A percentile compares a stretch with the other conserved stretches of the same genome.
Evolutionary conservation across 1,284 basidiomycete species (phyloP).

Genomic region (Ustilago vetiveriae): DNA sequence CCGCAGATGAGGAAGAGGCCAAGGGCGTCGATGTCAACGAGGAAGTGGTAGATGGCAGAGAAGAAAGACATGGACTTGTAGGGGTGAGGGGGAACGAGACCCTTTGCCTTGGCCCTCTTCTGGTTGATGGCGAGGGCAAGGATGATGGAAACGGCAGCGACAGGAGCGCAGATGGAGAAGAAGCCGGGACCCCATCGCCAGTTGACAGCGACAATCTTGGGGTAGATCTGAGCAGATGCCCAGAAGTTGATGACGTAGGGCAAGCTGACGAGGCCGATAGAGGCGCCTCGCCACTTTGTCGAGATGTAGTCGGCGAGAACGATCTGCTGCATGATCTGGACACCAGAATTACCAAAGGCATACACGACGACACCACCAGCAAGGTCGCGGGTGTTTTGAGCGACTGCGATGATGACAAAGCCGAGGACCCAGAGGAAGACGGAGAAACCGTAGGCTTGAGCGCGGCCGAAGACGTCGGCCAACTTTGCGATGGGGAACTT

Average conservation of each 20-base stretch:
- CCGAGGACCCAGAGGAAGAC: conserved; percentile 61
- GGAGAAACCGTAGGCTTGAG: conserved; percentile 54
- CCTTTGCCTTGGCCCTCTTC: conserved; percentile 47
- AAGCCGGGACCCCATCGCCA: conserved; percentile 66
- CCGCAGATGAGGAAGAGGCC: conserved; percentile 62
- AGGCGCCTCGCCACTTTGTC: conserved; percentile 58
- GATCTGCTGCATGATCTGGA: conserved; percentile 66
- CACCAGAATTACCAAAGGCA: conserved; percentile 62
- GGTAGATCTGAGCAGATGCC: conserved; percentile 39
- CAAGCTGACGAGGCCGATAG: conserved; percentile 59
- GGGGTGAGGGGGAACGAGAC: conserved; percentile 54
- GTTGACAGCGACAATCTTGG: conserved; percentile 8
- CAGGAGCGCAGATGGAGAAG: conserved; percentile 64
- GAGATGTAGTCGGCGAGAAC: conserved; percentile 64
- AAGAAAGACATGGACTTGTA: conserved; percentile 45
- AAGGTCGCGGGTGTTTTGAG: conserved; percentile 42
- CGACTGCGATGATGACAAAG: conserved; percentile 60
- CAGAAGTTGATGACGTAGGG: conserved; percentile 64
- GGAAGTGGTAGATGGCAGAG: conserved; percentile 21
- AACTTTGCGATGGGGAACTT: conserved; percentile 66
- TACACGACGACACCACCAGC: conserved; percentile 60
- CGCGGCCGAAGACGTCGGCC: conserved; percentile 65
- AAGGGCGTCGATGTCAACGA: conserved; percentile 57
- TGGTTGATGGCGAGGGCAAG: conserved; percentile 56
- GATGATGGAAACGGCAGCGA: conserved; percentile 57